Evolutionary conservation across 768 basidiomycete species (phyloP), one percentile per base, ranked within the genome.

Genomic region (Phanerodontia chrysosporium): DNA sequence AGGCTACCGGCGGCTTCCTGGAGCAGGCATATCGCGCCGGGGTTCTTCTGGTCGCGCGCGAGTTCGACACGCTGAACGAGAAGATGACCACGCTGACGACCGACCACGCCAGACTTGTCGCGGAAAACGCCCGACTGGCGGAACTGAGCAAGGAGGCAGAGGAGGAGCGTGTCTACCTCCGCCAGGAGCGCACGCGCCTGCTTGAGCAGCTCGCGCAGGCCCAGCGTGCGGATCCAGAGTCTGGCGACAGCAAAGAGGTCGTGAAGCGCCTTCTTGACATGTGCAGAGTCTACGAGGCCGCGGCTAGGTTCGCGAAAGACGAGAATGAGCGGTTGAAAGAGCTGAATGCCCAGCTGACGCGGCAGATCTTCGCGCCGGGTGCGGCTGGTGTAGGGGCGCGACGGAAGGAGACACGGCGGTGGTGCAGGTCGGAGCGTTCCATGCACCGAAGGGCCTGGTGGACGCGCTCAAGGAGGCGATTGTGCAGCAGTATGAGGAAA

Each of bases 161-260:
- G 22, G 52, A 53, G 35, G 52, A 53, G 52, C 52, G 52, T 9
- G 52, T 39, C 13, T 39, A 21, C 10, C 52, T 53, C 9, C 32
- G 52, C 21, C 35, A 53, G 52, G 52, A 53, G 21, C 52, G 52
- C 52, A 16, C 35, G 10, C 32, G 52, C 4, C 52, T 53, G 35
- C 36, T 53, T 13, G 52, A 53, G 36, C 35, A 53, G 35, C 12
- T 42, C 25, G 35, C 36, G 32, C 39, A 36, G 32, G 32, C 12
- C 35, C 32, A 35, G 21, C 21, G 3, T 8, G 18, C 1, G 35
- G n/a, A 1, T 35, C 35, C 6, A 5, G 46, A 53, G 13, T 21
- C 13, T 6, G 9, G 32, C 21, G 13, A 27, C 1, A 3, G 12
- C 52, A 25, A 12, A 16, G 27, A 30, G 27, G 18, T 42, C 24